Evolutionary conservation across 2,329 filamentous ascomycete genomes (phyloP).

Genomic region (Eurotiales sp.): DNA sequence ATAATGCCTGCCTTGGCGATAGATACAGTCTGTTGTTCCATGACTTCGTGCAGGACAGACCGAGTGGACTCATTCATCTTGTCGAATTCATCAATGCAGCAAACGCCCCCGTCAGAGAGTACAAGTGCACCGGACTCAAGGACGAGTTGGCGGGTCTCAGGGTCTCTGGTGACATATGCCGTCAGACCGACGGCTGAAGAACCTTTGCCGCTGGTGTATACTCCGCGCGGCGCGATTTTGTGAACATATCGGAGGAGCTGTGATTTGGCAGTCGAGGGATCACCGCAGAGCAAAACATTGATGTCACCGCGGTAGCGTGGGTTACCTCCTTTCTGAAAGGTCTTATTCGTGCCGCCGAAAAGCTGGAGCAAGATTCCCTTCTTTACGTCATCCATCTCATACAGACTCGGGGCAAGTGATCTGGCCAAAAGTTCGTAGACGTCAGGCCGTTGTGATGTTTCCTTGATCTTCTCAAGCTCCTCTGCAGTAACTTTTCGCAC

Average conservation of each 20-base stretch:
- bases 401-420: slow-evolving; percentile 89
- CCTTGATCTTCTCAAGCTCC: slow-evolving; percentile 83
- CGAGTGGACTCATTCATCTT: slow-evolving; percentile 74
- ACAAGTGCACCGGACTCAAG: slow-evolving; percentile 72
- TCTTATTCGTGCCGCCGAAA: slow-evolving; percentile 97
- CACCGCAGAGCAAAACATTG: slow-evolving; percentile 93
- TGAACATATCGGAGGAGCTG: slow-evolving; percentile 93
- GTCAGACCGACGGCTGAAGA: slow-evolving; percentile 73
- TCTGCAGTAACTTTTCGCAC: slow-evolving; percentile 77
- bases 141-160: slow-evolving; percentile 68
- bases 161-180: slow-evolving; percentile 72
- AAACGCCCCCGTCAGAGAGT: slow-evolving; percentile 69
- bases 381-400: slow-evolving; percentile 98
- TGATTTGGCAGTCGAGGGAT: slow-evolving; percentile 94
- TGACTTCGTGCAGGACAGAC: slow-evolving; percentile 73
- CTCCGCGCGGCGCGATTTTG: slow-evolving; percentile 88
- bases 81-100: slow-evolving; percentile 76
- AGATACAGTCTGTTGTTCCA: slow-evolving; percentile 76
- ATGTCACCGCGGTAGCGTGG: slow-evolving; percentile 96
- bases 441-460: slow-evolving; percentile 73
- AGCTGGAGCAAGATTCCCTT: slow-evolving; percentile 96
- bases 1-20: slow-evolving; percentile 77
- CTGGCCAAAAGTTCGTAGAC: slow-evolving; percentile 90
- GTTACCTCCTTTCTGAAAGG: slow-evolving; percentile 91
- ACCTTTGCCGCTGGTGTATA: slow-evolving; percentile 73